phyloP scores from a whole-genome alignment of 176 grass and related monocot genomes.

The Phragmites australis region DNA sequence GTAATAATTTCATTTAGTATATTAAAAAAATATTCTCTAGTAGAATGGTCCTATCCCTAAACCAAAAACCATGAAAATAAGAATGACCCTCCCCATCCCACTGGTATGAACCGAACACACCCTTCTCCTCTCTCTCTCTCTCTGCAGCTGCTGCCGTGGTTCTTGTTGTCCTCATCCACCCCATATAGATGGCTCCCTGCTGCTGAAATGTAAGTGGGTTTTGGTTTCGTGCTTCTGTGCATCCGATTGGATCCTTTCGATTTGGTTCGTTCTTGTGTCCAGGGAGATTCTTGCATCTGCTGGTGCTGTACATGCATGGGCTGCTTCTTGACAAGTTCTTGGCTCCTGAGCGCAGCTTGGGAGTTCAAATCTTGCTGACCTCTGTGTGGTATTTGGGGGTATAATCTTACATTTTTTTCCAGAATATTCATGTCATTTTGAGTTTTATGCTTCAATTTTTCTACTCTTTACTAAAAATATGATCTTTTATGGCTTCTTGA shows the following conservation, averaged over 20 bases:
- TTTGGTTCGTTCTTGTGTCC: slow-evolving; percentile 19
- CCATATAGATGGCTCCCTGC: slow-evolving; percentile 2
- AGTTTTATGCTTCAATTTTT: background rate
- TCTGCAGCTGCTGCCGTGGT: background rate
- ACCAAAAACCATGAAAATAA: too few relatives aligned
- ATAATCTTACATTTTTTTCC: background rate
- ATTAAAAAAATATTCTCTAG: too few relatives aligned
- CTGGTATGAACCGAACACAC: too few relatives aligned
- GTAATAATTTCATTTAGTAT: too few relatives aligned
- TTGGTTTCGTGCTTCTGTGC: background rate
- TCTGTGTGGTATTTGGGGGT: slow-evolving; percentile 1
- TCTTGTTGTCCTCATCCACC: background rate
- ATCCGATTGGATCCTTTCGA: slow-evolving; percentile 33
- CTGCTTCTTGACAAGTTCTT: background rate
- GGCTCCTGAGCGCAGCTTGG: background rate
- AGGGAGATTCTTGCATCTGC: slow-evolving; percentile 24
- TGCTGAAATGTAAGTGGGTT: slow-evolving; percentile 53
- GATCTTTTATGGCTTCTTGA: background rate
- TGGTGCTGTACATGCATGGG: background rate
- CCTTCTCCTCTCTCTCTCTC: background rate
- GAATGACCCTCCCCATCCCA: too few relatives aligned
- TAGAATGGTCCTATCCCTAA: too few relatives aligned
- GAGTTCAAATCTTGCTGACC: background rate
- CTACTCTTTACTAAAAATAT: background rate
- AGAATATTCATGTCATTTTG: background rate